These are phyloP conservation scores for Phytophthora palmivora DNA, from an alignment of 352 stramenopile species.

Conservation along the genomic window DNA sequence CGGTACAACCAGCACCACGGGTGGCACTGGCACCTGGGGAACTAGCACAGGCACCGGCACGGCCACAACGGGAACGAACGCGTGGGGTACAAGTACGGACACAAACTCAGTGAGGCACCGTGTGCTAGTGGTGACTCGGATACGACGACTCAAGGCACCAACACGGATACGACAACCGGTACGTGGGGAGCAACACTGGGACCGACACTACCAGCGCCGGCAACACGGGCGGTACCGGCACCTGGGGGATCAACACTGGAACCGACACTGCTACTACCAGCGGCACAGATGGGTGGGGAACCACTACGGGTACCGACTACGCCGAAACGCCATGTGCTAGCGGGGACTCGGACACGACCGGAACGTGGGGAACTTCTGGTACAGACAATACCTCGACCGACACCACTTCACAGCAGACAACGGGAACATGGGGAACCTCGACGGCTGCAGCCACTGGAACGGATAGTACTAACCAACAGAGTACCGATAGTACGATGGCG, in stretches of 20 bases:
- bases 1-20: slow-evolving; percentile 1
- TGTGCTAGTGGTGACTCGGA: too few relatives aligned
- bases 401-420: slow-evolving; percentile 18
- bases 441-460: slow-evolving; percentile 3
- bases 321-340: slow-evolving; percentile 21
- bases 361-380: slow-evolving; percentile 8
- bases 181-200: too few relatives aligned
- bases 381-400: slow-evolving; percentile 8
- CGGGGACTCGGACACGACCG: slow-evolving; percentile 20
- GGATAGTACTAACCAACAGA: too few relatives aligned
- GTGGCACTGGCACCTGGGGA: slow-evolving; percentile 8
- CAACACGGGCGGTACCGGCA: slow-evolving; percentile 7
- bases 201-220: slow-evolving; percentile 2
- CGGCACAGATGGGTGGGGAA: neutral
- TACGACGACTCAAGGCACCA: too few relatives aligned
- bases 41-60: slow-evolving; percentile 19
- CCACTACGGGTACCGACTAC: slow-evolving; percentile 1
- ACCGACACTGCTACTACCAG: slow-evolving; percentile 4
- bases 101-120: too few relatives aligned
- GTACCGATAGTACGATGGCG: too few relatives aligned
- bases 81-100: slow-evolving; percentile 2
- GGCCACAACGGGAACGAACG: neutral
- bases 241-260: slow-evolving; percentile 18
- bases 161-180: too few relatives aligned
- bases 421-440: neutral